Evolutionary conservation across 2,329 filamentous ascomycete species (phyloP), one percentile per base, ranked within the genome.

Genomic region (Cercospora canescens): DNA sequence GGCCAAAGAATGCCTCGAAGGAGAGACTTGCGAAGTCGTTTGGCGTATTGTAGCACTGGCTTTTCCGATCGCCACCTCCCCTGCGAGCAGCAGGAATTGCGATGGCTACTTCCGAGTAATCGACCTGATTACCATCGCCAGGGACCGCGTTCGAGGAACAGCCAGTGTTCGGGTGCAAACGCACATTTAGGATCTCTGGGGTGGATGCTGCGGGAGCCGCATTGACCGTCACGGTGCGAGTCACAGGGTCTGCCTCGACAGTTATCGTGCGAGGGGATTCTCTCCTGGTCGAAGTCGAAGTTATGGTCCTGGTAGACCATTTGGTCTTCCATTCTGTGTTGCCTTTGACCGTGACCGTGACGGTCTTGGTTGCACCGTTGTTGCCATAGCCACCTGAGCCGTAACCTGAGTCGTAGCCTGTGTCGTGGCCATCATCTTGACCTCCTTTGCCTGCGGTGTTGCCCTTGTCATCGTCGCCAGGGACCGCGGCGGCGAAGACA

Each of bases 1-100:
- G 24, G 21, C 59, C 58, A 37, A 62, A 61, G 41, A 65, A 56
- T n/a, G 24, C 57, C 59, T 65, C 37, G 58, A 65, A 62, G 21
- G 63, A 65, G 21, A 55, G 39, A 24, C 63, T 65, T 26, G 21
- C 32, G 28, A 65, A 61, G 8, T 62, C 63, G 16, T 62, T 55
- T 26, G 59, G 50, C 8, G 54, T 34, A 37, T 65, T 56, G 28
- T 56, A 52, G 52, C 63, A 65, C 11, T 50, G n/a, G 58, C 35
- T 61, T 24, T 52, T 26, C 8, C 34, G 28, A 30, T 35, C 39
- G 26, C 57, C 57, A 48, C 37, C 37, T 2, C 57, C 57, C 35
- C n/a, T 60, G 37, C 39, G 57, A 48, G 21, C 28, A 4, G 21
- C 21, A 0, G 57, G 57, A 7, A 60, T 14, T 9, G 39, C 26